These are phyloP conservation scores for Eucalyptus pauciflora DNA, from an alignment of 345 rosid species.

Conservation along the genomic window DNA sequence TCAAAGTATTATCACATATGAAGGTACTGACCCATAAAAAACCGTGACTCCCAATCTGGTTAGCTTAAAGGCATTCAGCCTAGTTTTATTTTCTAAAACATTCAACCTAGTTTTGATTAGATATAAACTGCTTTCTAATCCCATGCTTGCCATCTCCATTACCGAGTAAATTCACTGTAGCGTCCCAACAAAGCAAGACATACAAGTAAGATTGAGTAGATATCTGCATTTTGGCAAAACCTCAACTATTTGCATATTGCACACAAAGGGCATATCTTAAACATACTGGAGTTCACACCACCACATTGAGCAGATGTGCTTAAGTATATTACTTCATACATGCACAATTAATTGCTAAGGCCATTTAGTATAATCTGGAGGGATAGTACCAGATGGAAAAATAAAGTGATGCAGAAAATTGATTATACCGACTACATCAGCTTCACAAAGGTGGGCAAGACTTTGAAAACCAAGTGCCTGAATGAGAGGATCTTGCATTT, in stretches of 20 bases:
- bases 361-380: background rate
- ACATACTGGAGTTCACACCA: background rate
- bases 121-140: background rate
- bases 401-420: background rate
- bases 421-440: constrained; percentile 73
- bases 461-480: constrained; percentile 88
- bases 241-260: background rate
- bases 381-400: background rate
- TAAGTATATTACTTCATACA: background rate
- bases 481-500: constrained; percentile 58
- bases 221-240: background rate
- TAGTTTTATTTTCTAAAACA: background rate
- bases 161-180: background rate
- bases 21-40: background rate
- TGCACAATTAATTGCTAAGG: background rate
- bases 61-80: background rate
- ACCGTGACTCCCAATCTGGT: background rate
- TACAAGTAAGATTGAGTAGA: background rate
- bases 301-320: background rate
- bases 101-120: background rate
- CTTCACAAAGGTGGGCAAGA: constrained; percentile 92
- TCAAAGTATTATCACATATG: background rate
- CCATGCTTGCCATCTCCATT: background rate
- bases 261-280: background rate
- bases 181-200: background rate